Evolutionary conservation across 1,284 basidiomycete species (phyloP), one percentile per base, ranked within the genome.

Genomic region (Sanghuangporus baumii): DNA sequence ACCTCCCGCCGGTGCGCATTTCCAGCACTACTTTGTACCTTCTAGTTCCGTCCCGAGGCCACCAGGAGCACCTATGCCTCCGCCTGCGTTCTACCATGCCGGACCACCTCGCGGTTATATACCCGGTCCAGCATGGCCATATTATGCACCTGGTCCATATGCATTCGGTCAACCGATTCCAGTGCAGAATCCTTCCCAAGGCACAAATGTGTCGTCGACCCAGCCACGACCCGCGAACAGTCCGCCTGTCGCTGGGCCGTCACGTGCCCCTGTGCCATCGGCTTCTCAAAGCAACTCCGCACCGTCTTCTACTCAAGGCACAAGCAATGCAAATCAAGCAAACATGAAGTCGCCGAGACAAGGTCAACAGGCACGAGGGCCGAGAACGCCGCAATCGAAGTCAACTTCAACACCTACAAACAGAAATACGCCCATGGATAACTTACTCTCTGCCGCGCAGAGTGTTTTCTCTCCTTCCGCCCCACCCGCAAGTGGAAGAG

Each of bases 381-480:
- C 38, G 20, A 50, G 26, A 16, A 59, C 47, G 3, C 57, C 57
- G 38, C 47, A 14, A n/a, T 59, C 57, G 20, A 59, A 59, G 20
- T n/a, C 59, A 11, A 46, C 31, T 31, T 11, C 55, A 34, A 11
- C 18, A 26, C 43, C 55, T 6, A 26, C 34, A 26, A 7, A 54
- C 23, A 57, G 54, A 37, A 50, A 46, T 9, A 63, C 57, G 5
- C 59, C 59, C 6, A 51, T 64, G 59, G 63, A 64, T 37, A 51
- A 40, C 20, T 43, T 64, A 18, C 63, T 60, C 6, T 61, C 59
- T 18, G 63, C 59, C 3, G 63, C 63, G 5, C 63, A 40, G 8
- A 46, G 59, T 31, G 59, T 64, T 14, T 59, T 64, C 36, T 61
- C 59, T 9, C 63, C 63, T 40, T 41, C 41, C 23, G 11, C 60